Evolutionary conservation across 129 eudicot species (phyloP), one percentile per base, ranked within the genome.

Genomic region (Flaveria linearis): DNA sequence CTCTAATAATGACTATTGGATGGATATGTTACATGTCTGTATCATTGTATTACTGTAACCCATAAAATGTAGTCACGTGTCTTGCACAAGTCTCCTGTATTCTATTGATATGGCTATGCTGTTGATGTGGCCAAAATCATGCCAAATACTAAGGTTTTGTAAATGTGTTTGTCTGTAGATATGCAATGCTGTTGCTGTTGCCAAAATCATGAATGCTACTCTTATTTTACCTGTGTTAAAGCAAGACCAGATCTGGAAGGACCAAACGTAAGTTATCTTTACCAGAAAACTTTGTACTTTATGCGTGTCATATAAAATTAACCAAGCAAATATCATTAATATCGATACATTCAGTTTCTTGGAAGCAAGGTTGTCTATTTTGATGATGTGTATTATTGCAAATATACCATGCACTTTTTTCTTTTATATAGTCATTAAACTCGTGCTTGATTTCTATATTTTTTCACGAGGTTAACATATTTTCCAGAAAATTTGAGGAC

Each of bases 231-330:
- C 97, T 11, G 97, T 94, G 78, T 84, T 94, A 84, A 94, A 94
- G 90, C 99, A 94, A 84, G 99, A 94, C 72, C 98, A 94, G 84
- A 94, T 94, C 78, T 94, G 99, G 99, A 94, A 94, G 88, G 99
- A 94, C 83, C 99, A 94, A 86, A 94, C 99, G 97, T 94, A 80
- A 85, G 99, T 85, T 60, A 71, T 75, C 85, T 85, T 82, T 47
- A 30, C 68, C 57, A 75, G 14, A 18, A 49, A 68, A 43, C 64
- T 68, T 50, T 75, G 13, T 77, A 62, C 62, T 76, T 16, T 16
- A 7, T 76, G 68, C 33, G 71, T 55, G 50, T 58, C 45, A 28
- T 42, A 30, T 68, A 39, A 47, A 65, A 28, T 63, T 36, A 22
- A 63, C 49, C 75, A 39, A 47, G 46, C 9, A 6, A 16, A 43